Evolutionary conservation across 73 alveolate genomes (phyloP), one percentile per base, ranked within the genome.

Genomic region (Paramecium sexaurelia): DNA sequence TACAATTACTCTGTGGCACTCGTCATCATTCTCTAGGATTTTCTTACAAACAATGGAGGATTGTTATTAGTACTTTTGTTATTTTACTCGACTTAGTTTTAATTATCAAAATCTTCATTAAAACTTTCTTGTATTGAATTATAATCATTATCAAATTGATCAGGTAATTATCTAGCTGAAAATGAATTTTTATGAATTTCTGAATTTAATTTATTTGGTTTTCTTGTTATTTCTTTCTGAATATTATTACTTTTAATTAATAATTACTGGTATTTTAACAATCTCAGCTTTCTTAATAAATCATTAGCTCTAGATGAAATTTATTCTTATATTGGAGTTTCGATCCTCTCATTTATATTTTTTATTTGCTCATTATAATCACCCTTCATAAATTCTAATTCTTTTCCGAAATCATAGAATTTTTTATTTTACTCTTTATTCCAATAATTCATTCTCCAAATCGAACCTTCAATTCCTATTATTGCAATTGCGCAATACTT

Each of bases 281-380:
- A 33, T 45, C 90, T 78, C 26, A 78, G 41, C 41, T 78, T 78
- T 6, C 55, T 78, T 20, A 78, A 33, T 37, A 78, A 33, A 29
- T 78, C 90, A 78, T 78, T 78, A 24, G 90, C 90, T 24, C 90
- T 37, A 2, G 90, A 40, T 7, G 90, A 37, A 9, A 71, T 27
- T 71, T 71, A 7, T 71, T 71, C 32, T n/a, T 71, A 37, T 11
- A 19, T 27, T 11, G 37, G 37, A 33, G 56, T 13, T 36, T 71
- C 86, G 7, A 35, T 17, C 37, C 35, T 37, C 7, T 71, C 86
- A 9, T 71, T 27, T 35, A 71, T 29, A 7, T 35, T 71, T 15
- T 71, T 71, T n/a, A 71, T 71, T 71, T 71, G 13, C 7, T 29
- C 43, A 4, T 33, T 17, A 11, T 71, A 71, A 15, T 71, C 43